A percentile compares a stretch with the other conserved stretches of the same genome.
phyloP scores from a whole-genome alignment of 1,284 basidiomycete species.

The Ceratobasidium sp. region DNA sequence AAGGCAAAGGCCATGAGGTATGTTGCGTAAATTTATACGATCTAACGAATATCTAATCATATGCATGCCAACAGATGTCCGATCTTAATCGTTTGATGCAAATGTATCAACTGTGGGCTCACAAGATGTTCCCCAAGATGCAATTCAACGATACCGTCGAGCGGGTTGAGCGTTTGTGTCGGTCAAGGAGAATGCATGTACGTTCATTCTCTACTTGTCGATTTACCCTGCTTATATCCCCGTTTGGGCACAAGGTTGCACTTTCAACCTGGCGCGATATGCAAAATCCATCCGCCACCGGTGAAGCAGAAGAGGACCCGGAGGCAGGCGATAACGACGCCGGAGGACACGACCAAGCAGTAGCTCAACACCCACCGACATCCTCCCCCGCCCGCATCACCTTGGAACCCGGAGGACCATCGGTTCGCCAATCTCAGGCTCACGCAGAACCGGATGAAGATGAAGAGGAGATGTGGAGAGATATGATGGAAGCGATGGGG shows the following conservation, averaged over 20 bases:
- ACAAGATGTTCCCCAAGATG: conserved; percentile 88
- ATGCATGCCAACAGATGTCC: conserved; percentile 63
- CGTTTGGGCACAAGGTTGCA: conserved; percentile 64
- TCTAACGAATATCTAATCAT: background rate
- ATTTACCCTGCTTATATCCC: conserved; percentile 25
- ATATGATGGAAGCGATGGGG: conserved; percentile 72
- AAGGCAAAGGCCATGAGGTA: conserved; percentile 92
- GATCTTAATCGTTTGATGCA: conserved; percentile 84
- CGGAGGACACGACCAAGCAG: conserved; percentile 9
- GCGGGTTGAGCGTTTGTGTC: conserved; percentile 87
- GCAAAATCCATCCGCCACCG: conserved; percentile 30
- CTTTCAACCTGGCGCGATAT: conserved; percentile 78
- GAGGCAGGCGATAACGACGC: conserved; percentile 49
- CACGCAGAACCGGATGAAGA: conserved; percentile 61
- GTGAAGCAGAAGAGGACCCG: conserved; percentile 56
- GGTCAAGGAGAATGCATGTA: conserved; percentile 86
- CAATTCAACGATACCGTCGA: conserved; percentile 86
- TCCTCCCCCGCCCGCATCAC: conserved; percentile 38
- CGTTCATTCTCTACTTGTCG: conserved; percentile 51
- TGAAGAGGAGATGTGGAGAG: conserved; percentile 77
- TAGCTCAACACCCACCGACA: conserved; percentile 33
- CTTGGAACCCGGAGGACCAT: conserved; percentile 31
- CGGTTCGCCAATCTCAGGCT: conserved; percentile 50
- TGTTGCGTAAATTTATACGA: conserved; percentile 49
- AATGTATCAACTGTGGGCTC: conserved; percentile 92